These are phyloP conservation scores for Primulina eburnea DNA, from an alignment of 257 asterid species.

Conservation along the genomic window DNA sequence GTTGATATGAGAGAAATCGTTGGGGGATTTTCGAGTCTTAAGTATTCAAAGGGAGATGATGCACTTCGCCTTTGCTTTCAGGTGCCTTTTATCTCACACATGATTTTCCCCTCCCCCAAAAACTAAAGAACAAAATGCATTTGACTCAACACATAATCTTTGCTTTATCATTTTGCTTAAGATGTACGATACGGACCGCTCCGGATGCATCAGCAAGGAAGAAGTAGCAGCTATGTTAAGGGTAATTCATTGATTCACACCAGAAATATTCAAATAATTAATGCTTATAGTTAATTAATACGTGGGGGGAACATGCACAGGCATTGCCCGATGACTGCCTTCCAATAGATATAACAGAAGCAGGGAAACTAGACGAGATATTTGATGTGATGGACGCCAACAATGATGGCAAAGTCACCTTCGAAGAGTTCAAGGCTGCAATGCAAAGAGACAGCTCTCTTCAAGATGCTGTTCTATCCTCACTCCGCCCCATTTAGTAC, in stretches of 20 bases:
- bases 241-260: conserved; percentile 19
- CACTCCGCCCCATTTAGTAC: conserved; percentile 57
- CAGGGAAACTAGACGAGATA: conserved; percentile 79
- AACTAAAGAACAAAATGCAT: too few species aligned
- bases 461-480: conserved; percentile 75
- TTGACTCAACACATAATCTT: not conserved
- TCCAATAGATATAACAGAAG: conserved; percentile 67
- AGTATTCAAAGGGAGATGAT: conserved; percentile 81
- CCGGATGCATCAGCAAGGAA: conserved; percentile 86
- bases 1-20: conserved; percentile 85
- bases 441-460: conserved; percentile 82
- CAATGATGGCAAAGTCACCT: conserved; percentile 75
- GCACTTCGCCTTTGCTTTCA: conserved; percentile 85
- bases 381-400: conserved; percentile 85
- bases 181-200: conserved; percentile 84
- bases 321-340: conserved; percentile 83
- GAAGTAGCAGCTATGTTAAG: conserved; percentile 79
- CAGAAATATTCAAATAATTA: too few species aligned
- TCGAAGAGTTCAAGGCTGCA: conserved; percentile 81
- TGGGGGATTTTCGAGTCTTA: conserved; percentile 78
- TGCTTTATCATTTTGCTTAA: conserved; percentile 16
- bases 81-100: conserved; percentile 26
- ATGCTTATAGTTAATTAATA: too few species aligned
- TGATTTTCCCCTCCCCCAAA: not conserved
- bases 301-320: too few species aligned